Evolutionary conservation across 2,329 filamentous ascomycete species (phyloP), one percentile per base, ranked within the genome.

Genomic region (Whalleya microplaca): DNA sequence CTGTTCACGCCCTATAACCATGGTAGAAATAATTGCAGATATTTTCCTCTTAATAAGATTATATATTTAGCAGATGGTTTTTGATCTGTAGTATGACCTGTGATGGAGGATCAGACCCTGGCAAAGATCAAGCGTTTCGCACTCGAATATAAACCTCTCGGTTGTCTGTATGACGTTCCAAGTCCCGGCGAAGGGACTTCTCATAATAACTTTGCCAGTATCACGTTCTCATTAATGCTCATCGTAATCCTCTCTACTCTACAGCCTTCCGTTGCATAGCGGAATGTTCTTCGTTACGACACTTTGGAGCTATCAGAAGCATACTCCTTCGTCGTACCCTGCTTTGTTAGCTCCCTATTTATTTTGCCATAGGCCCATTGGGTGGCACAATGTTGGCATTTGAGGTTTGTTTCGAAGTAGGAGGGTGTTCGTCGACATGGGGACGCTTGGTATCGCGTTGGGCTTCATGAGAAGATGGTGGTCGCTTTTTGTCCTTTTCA

Each of bases 401-500:
- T 9, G 53, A 49, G 49, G 56, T 56, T 27, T 49, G 42, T 43
- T 41, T 54, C 5, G 57, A 14, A 27, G 40, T 50, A 21, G 62
- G 52, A 20, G 56, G 43, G 45, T 59, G 61, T n/a, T 61, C 61
- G n/a, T 70, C 69, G 9, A 70, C 41, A 52, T 71, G 68, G 14
- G 58, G 64, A 8, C 69, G 62, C 49, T 71, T 71, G 20, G 61
- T 58, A 21, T 70, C 67, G 20, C 65, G 62, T 27, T 67, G 65
- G 10, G 54, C 56, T 5, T 66, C 64, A 23, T 65, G 61, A 16
- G 53, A 48, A 9, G 68, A 65, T 1, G 61, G 55, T 0, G 68
- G 62, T 1, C 68, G 60, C 48, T 71, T 71, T 43, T 51, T 71
- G 16, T 71, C 68, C 48, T 63, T 70, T 1, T 71, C 68, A n/a